Conservation (phyloP, 257 asterid genomes). For the Rhazya stricta region DNA sequence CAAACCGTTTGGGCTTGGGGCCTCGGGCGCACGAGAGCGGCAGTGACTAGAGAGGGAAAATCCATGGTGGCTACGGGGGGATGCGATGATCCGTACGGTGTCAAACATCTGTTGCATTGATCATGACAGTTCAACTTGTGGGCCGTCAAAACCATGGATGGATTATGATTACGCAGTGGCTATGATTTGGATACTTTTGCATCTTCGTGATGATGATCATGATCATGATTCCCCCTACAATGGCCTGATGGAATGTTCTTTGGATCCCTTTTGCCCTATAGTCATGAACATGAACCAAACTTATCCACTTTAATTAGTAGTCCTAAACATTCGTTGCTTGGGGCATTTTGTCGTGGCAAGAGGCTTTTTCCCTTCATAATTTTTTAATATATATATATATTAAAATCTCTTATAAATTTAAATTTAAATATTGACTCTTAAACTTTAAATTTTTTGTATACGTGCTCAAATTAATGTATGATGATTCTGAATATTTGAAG, state of each 20-base stretch:
- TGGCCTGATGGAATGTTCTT: constrained; percentile 33
- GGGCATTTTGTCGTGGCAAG: no score
- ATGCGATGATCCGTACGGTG: constrained; percentile 26
- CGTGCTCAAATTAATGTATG: no score
- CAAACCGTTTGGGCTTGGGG: background rate
- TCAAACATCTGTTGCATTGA: constrained; percentile 29
- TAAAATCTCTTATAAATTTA: no score
- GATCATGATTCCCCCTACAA: constrained; percentile 5
- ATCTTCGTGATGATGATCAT: background rate
- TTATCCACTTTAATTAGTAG: constrained; percentile 16
- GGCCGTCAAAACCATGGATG: constrained; percentile 19
- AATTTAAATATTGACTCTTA: no score
- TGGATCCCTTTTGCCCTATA: constrained; percentile 5
- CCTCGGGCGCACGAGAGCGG: constrained; percentile 1
- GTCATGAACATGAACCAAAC: constrained; percentile 13
- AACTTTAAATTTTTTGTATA: no score
- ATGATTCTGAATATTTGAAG: background rate
- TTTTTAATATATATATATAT: no score
- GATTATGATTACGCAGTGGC: constrained; percentile 22
- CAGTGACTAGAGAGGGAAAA: no score
- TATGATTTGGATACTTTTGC: background rate
- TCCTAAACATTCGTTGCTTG: no score
- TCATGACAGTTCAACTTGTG: constrained; percentile 31
- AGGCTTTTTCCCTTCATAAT: no score
- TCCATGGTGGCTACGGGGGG: background rate